Base-by-base conservation (phyloP, 345 rosid species). In the Camelina sativa region DNA sequence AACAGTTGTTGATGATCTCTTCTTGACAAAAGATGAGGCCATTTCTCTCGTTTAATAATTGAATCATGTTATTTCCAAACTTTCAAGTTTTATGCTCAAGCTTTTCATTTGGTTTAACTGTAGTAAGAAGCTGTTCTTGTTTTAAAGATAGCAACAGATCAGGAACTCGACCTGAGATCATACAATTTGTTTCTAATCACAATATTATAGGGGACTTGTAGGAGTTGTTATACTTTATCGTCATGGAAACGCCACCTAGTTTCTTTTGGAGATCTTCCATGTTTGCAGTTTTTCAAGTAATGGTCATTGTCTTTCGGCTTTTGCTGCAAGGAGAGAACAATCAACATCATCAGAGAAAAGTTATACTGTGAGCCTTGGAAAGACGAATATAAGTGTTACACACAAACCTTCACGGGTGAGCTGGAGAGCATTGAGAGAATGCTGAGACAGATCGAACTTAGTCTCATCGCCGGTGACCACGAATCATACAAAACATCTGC, bases 201-300 rank as follows among this genome's bases (percentile, higher is more conserved):
- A 63, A 15, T 35, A 25, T 23, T 38, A 13, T 41, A 34, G 46
- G 46, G 35, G 25, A 22, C 50, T 25, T 15, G 8, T 11, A 6
- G 28, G 54, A 65, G 61, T 55, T 62, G 43, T 59, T 86, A 95
- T 63, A 95, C 97, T 83, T 94, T 94, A 68, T 94, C 97, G 40
- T 92, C 99, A 62, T 95, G 98, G 83, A 95, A 95, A 87, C 97
- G 85, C 99, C 99, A 95, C 85, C 96, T 88, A 38, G 99, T 95
- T 88, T 95, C 97, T 87, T 92, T 95, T 0, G 99, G 99, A 72
- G 98, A 92, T 73, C 91, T 82, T 15, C 99, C 99, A 50, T 92
- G 92, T 77, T 92, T 88, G 79, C 99, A 95, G 80, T 89, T 92
- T 92, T 81, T 90, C 67, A 92, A 91, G 76, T 95, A 95, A 25